Evolutionary conservation across 1,284 basidiomycete species (phyloP).

Genomic region (Cystobasidium pallidum): DNA sequence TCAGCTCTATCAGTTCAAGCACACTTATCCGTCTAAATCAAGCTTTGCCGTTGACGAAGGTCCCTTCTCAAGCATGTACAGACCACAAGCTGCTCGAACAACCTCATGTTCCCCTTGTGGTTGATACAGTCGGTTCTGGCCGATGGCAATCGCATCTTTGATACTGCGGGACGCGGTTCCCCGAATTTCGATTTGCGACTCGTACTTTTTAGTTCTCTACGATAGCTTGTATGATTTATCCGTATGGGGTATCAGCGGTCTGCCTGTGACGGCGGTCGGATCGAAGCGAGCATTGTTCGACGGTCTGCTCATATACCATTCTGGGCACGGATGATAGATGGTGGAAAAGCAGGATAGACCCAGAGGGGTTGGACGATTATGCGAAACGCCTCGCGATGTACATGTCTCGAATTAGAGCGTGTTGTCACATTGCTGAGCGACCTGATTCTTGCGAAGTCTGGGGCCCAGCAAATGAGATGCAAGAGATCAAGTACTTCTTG

Average conservation of each 20-base stretch:
- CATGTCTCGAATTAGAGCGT: conserved; percentile 17
- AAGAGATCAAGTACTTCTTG: not conserved
- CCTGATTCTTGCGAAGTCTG: conserved; percentile 2
- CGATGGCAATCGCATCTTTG: conserved; percentile 10
- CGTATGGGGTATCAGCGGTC: not conserved
- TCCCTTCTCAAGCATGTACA: conserved; percentile 8
- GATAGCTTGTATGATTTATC: not conserved
- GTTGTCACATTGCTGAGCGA: conserved; percentile 3
- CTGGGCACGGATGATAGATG: not conserved
- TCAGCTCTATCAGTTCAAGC: not conserved
- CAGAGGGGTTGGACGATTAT: not conserved
- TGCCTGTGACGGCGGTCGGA: not conserved
- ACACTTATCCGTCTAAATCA: not conserved
- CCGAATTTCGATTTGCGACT: not conserved
- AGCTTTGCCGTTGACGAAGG: not conserved
- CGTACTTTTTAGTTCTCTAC: conserved; percentile 4
- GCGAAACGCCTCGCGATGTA: not conserved
- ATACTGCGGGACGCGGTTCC: not conserved
- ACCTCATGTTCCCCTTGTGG: not conserved
- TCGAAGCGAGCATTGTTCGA: conserved; percentile 15
- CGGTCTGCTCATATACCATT: conserved; percentile 1
- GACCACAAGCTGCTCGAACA: conserved; percentile 3
- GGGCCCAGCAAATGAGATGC: not conserved
- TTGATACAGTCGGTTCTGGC: conserved; percentile 6
- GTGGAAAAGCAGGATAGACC: conserved; percentile 5